Percentiles rank a stretch among this genome's conserved stretches.
Evolutionary conservation across 805 yeast species (phyloP).

Genomic region (Jamesozyma hellenica): DNA sequence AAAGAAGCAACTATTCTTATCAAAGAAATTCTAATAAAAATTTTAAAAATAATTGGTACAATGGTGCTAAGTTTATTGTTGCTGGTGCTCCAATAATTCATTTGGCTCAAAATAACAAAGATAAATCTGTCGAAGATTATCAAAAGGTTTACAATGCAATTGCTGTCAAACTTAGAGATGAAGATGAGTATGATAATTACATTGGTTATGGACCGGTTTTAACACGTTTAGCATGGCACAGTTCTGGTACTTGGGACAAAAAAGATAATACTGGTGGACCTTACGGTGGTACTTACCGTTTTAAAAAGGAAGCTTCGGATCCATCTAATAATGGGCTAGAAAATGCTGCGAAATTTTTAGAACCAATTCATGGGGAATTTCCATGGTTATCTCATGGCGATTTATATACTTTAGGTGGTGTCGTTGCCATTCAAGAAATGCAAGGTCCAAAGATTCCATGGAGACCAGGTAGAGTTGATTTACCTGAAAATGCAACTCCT

Average conservation of each 20-base stretch:
- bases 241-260: slow-evolving; percentile 70
- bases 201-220: slow-evolving; percentile 69
- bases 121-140: slow-evolving; percentile 38
- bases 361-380: slow-evolving; percentile 43
- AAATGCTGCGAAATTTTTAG: slow-evolving; percentile 46
- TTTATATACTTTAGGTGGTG: slow-evolving; percentile 71
- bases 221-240: slow-evolving; percentile 79
- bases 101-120: slow-evolving; percentile 27
- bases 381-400: slow-evolving; percentile 75
- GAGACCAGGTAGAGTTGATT: slow-evolving; percentile 74
- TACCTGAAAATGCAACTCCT: slow-evolving; percentile 41
- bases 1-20: slow-evolving; percentile 7
- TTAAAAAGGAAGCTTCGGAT: slow-evolving; percentile 40
- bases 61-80: slow-evolving; percentile 17
- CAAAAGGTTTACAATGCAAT: slow-evolving; percentile 63
- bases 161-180: slow-evolving; percentile 49
- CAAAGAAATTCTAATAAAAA: slow-evolving; percentile 14
- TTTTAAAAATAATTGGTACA: slow-evolving; percentile 7
- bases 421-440: slow-evolving; percentile 64
- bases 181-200: slow-evolving; percentile 51
- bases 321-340: slow-evolving; percentile 56
- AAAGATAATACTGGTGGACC: slow-evolving; percentile 53
- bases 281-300: slow-evolving; percentile 60
- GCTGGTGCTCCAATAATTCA: slow-evolving; percentile 31
- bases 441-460: slow-evolving; percentile 73